phyloP scores from a whole-genome alignment of 2,329 filamentous ascomycete genomes.

The Arthrobotrys musiformis region DNA sequence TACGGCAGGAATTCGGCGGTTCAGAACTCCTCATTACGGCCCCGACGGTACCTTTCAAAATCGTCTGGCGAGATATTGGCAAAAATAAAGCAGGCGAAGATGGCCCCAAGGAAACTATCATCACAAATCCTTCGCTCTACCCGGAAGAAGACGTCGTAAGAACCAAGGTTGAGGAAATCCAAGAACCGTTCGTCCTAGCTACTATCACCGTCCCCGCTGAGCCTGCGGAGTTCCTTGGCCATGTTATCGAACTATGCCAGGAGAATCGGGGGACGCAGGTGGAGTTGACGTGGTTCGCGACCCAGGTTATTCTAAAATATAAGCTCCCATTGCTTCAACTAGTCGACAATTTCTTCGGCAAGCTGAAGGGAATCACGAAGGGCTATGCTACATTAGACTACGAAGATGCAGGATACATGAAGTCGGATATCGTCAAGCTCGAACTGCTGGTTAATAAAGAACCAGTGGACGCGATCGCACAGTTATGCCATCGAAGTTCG shows the following conservation, averaged over 20 bases:
- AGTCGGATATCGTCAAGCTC: constrained; percentile 83
- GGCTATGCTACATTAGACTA: constrained; percentile 97
- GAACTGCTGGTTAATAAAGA: constrained; percentile 93
- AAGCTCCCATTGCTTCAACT: constrained; percentile 86
- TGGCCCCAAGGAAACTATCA: constrained; percentile 70
- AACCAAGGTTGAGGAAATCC: constrained; percentile 70
- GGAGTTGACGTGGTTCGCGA: constrained; percentile 90
- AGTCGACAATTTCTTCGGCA: constrained; percentile 97
- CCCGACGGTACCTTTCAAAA: constrained; percentile 90
- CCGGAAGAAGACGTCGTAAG: constrained; percentile 75
- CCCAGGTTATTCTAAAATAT: constrained; percentile 95
- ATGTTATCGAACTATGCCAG: constrained; percentile 88
- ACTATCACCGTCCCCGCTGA: constrained; percentile 87
- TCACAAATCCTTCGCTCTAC: constrained; percentile 88
- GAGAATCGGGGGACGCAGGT: constrained; percentile 86
- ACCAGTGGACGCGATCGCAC: constrained; percentile 92
- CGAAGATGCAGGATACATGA: constrained; percentile 89
- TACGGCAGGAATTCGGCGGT: constrained; percentile 92
- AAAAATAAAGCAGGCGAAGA: constrained; percentile 70
- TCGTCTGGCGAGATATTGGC: constrained; percentile 69
- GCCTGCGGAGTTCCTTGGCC: constrained; percentile 80
- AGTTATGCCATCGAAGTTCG: constrained; percentile 85
- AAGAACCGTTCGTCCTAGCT: constrained; percentile 79
- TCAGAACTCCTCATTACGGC: constrained; percentile 92
- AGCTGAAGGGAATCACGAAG: constrained; percentile 91